Base-by-base conservation (phyloP, 2,329 filamentous ascomycete species). In the Trichoderma cornu-damae region DNA sequence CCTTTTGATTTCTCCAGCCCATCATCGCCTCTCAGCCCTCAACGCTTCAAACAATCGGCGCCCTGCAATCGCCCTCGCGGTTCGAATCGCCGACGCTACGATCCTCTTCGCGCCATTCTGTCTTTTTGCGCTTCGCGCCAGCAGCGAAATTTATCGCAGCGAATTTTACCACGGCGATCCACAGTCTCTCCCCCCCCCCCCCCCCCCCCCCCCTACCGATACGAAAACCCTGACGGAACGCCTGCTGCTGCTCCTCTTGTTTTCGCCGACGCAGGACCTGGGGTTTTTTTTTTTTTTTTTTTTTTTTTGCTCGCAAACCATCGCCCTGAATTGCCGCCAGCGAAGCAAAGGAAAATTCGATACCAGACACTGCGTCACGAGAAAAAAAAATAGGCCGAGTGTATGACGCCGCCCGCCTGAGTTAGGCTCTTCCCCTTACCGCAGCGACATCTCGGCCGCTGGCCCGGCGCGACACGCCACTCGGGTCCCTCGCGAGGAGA, bases 371-470 rank as follows among this genome's bases (percentile, higher is more conserved):
- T 47, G 20, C n/a, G 20, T 46, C 51, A 37, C 1, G 43, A 24
- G 6, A 37, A 44, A 20, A 46, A 9, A 37, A 44, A 20, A 46
- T 7, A 24, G 26, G 49, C 38, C 63, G 61, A 64, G 65, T 68
- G 66, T 61, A 70, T 69, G 66, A 68, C 64, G 66, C 66, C 64
- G 66, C 54, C 57, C 67, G 64, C 68, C 61, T 56, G 55, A 57
- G 30, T 18, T 20, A 42, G 38, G 46, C 28, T 11, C 18, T 32
- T 42, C 64, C 37, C 63, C 65, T 61, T 65, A 70, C 66, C 66
- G 67, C 67, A 70, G 66, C 67, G 66, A 68, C 63, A 61, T 50
- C 62, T 68, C 64, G 62, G 68, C 66, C 67, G 66, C 63, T 63
- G 68, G 62, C 66, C 67, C 49, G 64, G 64, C 67, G 68, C 68